Evolutionary conservation across 768 basidiomycete genomes (phyloP).

Genomic region (Macrolepiota dolichaula): DNA sequence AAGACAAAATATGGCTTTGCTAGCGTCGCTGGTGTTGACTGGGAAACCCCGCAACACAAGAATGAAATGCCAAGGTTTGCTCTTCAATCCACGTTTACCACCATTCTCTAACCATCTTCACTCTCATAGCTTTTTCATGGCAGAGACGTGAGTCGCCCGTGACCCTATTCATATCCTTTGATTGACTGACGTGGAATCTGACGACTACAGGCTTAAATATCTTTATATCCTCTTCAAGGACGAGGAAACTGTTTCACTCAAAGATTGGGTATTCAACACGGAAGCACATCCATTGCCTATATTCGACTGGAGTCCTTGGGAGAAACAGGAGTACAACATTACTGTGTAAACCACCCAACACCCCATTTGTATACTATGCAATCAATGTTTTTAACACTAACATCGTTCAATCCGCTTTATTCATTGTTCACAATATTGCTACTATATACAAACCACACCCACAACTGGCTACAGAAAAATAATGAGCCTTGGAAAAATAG

Average conservation of each 20-base stretch:
- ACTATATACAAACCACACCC: no score
- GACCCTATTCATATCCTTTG: neutral
- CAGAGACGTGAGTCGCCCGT: slow-evolving; percentile 18
- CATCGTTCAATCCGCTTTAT: no score
- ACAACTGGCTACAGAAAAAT: no score
- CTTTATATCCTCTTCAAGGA: slow-evolving; percentile 65
- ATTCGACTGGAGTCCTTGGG: slow-evolving; percentile 55
- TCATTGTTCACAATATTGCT: no score
- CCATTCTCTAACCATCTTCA: neutral
- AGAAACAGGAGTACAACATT: slow-evolving; percentile 43
- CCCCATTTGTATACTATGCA: neutral
- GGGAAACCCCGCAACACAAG: slow-evolving; percentile 25
- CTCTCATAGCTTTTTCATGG: slow-evolving; percentile 21
- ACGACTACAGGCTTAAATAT: slow-evolving; percentile 55
- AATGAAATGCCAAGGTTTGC: slow-evolving; percentile 74
- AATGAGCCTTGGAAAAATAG: neutral
- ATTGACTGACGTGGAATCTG: slow-evolving; percentile 30
- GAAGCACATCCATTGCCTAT: slow-evolving; percentile 72
- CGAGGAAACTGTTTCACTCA: slow-evolving; percentile 44
- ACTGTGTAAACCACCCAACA: neutral
- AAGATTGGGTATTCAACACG: slow-evolving; percentile 62
- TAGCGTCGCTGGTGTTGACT: slow-evolving; percentile 44
- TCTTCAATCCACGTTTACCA: neutral
- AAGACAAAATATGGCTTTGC: slow-evolving; percentile 59
- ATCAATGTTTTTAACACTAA: no score